Evolutionary conservation across 2,329 filamentous ascomycete species (phyloP).

Genomic region (Ilyonectria robusta): DNA sequence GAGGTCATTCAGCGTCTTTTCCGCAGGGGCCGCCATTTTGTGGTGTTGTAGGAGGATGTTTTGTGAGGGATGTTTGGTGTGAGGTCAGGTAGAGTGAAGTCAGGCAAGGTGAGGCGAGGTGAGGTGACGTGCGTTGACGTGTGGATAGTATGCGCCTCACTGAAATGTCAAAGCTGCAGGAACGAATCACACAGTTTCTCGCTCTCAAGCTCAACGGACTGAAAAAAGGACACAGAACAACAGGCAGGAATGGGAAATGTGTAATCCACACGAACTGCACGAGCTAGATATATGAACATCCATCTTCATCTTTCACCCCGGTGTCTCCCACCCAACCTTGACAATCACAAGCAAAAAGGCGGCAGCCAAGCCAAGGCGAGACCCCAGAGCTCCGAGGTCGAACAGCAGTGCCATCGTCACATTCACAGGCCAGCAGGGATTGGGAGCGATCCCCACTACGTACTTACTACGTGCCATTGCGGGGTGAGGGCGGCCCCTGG

Average conservation of each 20-base stretch:
- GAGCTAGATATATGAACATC: slow-evolving; percentile 4
- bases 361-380: neutral
- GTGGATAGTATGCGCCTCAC: slow-evolving; percentile 10
- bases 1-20: slow-evolving; percentile 77
- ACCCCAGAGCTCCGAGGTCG: slow-evolving; percentile 20
- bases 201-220: neutral
- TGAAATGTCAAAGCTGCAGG: slow-evolving; percentile 6
- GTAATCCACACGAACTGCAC: neutral
- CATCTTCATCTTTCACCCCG: neutral
- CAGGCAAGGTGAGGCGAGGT: neutral
- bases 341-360: slow-evolving; percentile 21
- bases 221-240: neutral
- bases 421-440: slow-evolving; percentile 12
- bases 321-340: neutral
- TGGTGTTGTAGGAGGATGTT: slow-evolving; percentile 40
- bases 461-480: slow-evolving; percentile 14
- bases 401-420: slow-evolving; percentile 2
- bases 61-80: slow-evolving; percentile 1
- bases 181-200: slow-evolving; percentile 5
- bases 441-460: slow-evolving; percentile 2
- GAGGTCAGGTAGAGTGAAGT: neutral
- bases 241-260: neutral
- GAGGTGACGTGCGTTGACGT: neutral
- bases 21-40: slow-evolving; percentile 78
- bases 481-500: neutral